Evolutionary conservation across 2,329 filamentous ascomycete species (phyloP).

Genomic region (Ceratocystis huliohia): DNA sequence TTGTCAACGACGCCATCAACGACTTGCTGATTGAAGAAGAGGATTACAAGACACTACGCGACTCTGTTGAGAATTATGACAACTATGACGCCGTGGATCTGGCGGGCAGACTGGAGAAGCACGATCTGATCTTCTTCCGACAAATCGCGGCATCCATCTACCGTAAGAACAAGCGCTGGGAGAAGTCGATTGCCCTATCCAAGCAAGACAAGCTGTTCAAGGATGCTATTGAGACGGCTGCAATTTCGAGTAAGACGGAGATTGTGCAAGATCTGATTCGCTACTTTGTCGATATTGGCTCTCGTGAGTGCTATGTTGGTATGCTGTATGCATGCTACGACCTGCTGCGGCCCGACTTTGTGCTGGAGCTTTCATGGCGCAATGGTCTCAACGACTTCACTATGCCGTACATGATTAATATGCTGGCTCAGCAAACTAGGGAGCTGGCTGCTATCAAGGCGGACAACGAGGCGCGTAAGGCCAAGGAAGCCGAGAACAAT

Average conservation of each 20-base stretch:
- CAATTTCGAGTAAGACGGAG: conserved; percentile 77
- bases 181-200: conserved; percentile 92
- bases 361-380: conserved; percentile 95
- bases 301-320: conserved; percentile 97
- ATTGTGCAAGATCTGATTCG: conserved; percentile 91
- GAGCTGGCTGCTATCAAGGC: conserved; percentile 76
- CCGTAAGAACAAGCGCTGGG: conserved; percentile 99
- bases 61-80: conserved; percentile 97
- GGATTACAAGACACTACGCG: conserved; percentile 94
- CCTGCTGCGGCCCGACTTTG: conserved; percentile 79
- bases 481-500: conserved; percentile 55
- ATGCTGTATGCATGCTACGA: conserved; percentile 99
- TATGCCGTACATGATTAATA: conserved; percentile 99
- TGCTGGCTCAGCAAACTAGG: conserved; percentile 78
- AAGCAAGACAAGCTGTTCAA: conserved; percentile 99
- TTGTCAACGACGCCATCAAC: conserved; percentile 96
- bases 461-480: conserved; percentile 91
- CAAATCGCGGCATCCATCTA: conserved; percentile 98
- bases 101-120: conserved; percentile 85
- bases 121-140: conserved; percentile 97
- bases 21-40: conserved; percentile 97
- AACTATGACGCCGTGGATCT: conserved; percentile 96
- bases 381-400: conserved; percentile 90
- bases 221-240: conserved; percentile 95
- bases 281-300: conserved; percentile 98